phyloP scores from a whole-genome alignment of 306 rosid species.

The Vigna nakashimae region DNA sequence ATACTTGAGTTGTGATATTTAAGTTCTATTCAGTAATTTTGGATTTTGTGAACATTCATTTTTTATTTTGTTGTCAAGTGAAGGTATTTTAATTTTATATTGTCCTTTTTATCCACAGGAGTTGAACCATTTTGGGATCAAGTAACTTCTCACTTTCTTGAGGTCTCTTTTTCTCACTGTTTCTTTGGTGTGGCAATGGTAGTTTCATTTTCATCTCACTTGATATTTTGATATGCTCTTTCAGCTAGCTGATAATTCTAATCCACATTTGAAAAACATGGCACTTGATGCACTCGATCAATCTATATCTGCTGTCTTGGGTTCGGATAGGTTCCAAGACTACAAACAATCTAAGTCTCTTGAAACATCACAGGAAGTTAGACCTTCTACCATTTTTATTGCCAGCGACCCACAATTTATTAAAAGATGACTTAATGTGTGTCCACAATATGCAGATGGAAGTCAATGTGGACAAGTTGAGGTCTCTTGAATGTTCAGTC shows the following conservation, averaged over 20 bases:
- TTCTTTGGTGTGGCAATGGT: slow-evolving; percentile 31
- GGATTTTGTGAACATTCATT: slow-evolving; percentile 15
- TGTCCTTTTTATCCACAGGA: slow-evolving; percentile 60
- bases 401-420: slow-evolving; percentile 37
- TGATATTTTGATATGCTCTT: slow-evolving; percentile 45
- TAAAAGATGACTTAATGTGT: slow-evolving; percentile 38
- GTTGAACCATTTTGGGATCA: slow-evolving; percentile 96
- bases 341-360: slow-evolving; percentile 52
- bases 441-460: slow-evolving; percentile 58
- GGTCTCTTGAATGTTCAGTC: slow-evolving; percentile 85
- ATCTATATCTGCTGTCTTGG: slow-evolving; percentile 94
- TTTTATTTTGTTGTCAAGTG: slow-evolving; percentile 20
- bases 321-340: slow-evolving; percentile 75
- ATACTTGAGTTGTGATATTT: slow-evolving; percentile 34
- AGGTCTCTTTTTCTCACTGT: slow-evolving; percentile 60
- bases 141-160: slow-evolving; percentile 88
- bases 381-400: slow-evolving; percentile 49
- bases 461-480: slow-evolving; percentile 54
- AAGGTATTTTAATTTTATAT: slow-evolving; percentile 22
- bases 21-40: slow-evolving; percentile 22
- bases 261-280: slow-evolving; percentile 81
- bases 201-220: slow-evolving; percentile 41
- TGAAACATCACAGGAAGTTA: slow-evolving; percentile 64
- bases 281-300: slow-evolving; percentile 93
- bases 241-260: slow-evolving; percentile 92